Base-by-base conservation (phyloP, 1,139 yeast genomes). In the Geotrichum histeridarum region DNA sequence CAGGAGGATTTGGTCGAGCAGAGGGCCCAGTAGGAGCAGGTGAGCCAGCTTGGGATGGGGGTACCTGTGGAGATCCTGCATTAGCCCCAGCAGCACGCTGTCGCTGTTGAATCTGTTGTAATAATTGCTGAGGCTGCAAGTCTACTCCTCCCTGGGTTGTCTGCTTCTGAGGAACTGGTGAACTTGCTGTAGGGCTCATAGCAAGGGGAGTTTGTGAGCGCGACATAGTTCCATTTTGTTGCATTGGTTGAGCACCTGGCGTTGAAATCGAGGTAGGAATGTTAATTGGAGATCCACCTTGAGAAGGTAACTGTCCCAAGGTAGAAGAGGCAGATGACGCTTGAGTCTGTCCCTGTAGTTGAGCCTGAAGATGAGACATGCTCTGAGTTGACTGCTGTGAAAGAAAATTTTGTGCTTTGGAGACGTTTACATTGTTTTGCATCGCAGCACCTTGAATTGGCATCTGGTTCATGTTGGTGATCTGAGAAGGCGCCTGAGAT, bases 1-100 rank as follows among this genome's bases (percentile, higher is more conserved):
- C 48, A 38, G 67, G 66, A 36, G 63, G 70, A 53, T 58, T 66
- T 17, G 70, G 69, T 9, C 67, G 60, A 2, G 69, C 65, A 9
- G 68, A 64, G 0, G 65, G 69, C 14, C 69, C 66, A 43, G 64
- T 51, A 36, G 60, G 50, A 8, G 54, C 42, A 33, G 55, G 44
- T 14, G 57, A 22, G 27, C 55, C 41, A 41, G 52, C 59, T 43
- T 59, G 62, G 22, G 56, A 46, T 50, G 45, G 55, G 27, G 53
- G 57, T 32, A 48, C 48, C 35, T 45, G 57, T 47, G 59, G 48
- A 33, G 53, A 8, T 50, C 56, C 46, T 53, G 59, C 51, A 45
- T 48, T 38, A 56, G 55, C 45, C 37, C 50, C 43, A 18, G 42
- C 41, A 45, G 54, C 45, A 51, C 47, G 60, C 54, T 51, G 56